Evolutionary conservation across 2,329 filamentous ascomycete species (phyloP), one percentile per base, ranked within the genome.

Genomic region (Fusarium tanahbumbuense): DNA sequence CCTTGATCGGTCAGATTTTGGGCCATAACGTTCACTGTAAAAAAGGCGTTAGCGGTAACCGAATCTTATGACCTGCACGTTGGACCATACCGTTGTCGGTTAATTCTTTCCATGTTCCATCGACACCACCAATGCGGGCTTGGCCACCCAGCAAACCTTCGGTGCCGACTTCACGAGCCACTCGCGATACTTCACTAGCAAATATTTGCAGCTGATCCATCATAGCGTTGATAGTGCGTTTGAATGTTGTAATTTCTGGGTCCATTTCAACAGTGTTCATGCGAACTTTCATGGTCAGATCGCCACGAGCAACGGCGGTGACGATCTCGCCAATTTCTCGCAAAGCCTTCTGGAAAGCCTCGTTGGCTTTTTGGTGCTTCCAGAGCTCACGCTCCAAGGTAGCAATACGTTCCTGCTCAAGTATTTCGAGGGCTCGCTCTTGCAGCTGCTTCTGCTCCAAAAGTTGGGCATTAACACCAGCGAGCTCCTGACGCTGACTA

Each of bases 171-270:
- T 98, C 95, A 79, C 93, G 92, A 56, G 95, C 95, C 73, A 98
- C 91, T 73, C 93, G 92, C 34, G 95, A 98, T 76, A 98, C 95
- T 83, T 98, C 94, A 80, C 93, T 97, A 71, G 95, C 95, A 81
- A 98, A 98, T 64, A 97, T 93, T 79, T 98, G 94, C 64, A 98
- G 87, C 81, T 98, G 95, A 78, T 98, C 95, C 89, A 98, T 97
- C 95, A 98, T 98, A 73, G 93, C 97, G 80, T 98, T 98, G 83
- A 98, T 98, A 67, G 95, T 98, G 76, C 93, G 91, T 83, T 98
- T 98, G 85, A 98, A 98, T 12, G 93, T 94, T 28, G 94, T 96
- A 77, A 98, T 98, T 85, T 98, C 95, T 28, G 94, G 94, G 85
- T 98, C 95, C 91, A 98, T 96, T 83, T 98, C 95, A 72, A 97